phyloP scores from a whole-genome alignment of 768 basidiomycete genomes.

The Lactarius evosmus region DNA sequence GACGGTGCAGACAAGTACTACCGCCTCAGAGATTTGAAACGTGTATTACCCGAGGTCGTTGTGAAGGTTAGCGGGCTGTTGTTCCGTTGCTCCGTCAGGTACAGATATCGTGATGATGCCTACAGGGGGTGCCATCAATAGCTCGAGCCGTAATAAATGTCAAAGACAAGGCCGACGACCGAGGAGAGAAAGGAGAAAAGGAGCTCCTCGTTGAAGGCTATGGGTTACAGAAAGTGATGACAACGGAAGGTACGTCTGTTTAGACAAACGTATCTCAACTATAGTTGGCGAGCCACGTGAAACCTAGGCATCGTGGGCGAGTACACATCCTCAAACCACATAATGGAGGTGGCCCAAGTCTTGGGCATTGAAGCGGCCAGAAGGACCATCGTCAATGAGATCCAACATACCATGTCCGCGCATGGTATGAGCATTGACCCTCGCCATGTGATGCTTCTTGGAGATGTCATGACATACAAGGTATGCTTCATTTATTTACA shows the following conservation, averaged over 20 bases:
- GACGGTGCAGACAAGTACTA: conserved; percentile 79
- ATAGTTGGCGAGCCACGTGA: neutral
- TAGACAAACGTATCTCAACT: neutral
- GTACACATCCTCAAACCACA: conserved; percentile 92
- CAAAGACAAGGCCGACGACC: conserved; percentile 78
- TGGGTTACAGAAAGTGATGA: conserved; percentile 95
- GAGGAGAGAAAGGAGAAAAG: conserved; percentile 83
- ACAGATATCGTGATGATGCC: neutral
- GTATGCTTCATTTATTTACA: conserved; percentile 37
- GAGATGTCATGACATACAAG: conserved; percentile 99
- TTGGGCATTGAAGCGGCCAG: conserved; percentile 98
- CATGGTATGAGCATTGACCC: conserved; percentile 99
- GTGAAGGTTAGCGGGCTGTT: conserved; percentile 65
- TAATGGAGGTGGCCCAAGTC: conserved; percentile 92
- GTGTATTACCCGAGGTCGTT: conserved; percentile 78
- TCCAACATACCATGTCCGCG: conserved; percentile 93
- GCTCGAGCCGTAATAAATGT: conserved; percentile 95
- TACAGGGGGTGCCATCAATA: conserved; percentile 79
- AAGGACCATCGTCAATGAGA: conserved; percentile 91
- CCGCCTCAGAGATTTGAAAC: conserved; percentile 80
- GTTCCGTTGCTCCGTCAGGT: neutral
- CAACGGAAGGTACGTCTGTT: conserved; percentile 71
- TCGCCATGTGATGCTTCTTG: conserved; percentile 96
- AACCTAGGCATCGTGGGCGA: conserved; percentile 82
- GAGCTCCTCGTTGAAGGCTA: conserved; percentile 96